Evolutionary conservation across 768 basidiomycete species (phyloP), one percentile per base, ranked within the genome.

Genomic region (Lentinus tigrinus): DNA sequence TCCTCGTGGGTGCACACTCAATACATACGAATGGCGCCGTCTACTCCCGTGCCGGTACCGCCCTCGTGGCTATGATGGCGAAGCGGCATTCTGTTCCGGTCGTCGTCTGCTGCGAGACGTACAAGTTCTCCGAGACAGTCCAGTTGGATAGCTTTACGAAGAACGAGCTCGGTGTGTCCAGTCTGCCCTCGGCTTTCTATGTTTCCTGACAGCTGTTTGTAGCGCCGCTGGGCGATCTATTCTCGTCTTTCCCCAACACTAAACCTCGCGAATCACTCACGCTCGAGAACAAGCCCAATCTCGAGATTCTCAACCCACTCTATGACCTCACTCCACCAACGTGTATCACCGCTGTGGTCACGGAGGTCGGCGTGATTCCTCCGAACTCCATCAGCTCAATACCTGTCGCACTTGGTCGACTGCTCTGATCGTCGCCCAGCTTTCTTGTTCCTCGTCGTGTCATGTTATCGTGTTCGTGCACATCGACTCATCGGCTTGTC

Each of bases 41-140:
- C 3, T 96, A 90, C 70, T 91, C 94, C 11, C 83, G 97, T 50
- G 93, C 95, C 0, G 97, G 97, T 26, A 98, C 95, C 3, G 96
- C 96, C 0, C 81, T 95, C 65, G 93, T 98, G 6, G 93, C 95
- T 1, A 96, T 98, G 95, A 87, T 98, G 81, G 92, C 93, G 1
- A 93, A 92, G 72, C 84, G 85, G 47, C 83, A 89, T 66, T 87
- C 86, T 23, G 89, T 98, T 0, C 96, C 97, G 4, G 95, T 98
- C 7, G 85, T 99, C 36, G 94, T 97, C 24, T 98, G 95, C 63
- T 97, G 95, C 66, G 97, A 98, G 74, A 99, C 97, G 4, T 98
- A 98, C 77, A 99, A 99, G 72, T 98, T 95, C 67, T 91, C 91
- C 17, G 96, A 98, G 65, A 85, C 85, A 34, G 88, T 98, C 27